phyloP scores from a whole-genome alignment of 2,329 filamentous ascomycete species.

The Ophiostoma sp. region DNA sequence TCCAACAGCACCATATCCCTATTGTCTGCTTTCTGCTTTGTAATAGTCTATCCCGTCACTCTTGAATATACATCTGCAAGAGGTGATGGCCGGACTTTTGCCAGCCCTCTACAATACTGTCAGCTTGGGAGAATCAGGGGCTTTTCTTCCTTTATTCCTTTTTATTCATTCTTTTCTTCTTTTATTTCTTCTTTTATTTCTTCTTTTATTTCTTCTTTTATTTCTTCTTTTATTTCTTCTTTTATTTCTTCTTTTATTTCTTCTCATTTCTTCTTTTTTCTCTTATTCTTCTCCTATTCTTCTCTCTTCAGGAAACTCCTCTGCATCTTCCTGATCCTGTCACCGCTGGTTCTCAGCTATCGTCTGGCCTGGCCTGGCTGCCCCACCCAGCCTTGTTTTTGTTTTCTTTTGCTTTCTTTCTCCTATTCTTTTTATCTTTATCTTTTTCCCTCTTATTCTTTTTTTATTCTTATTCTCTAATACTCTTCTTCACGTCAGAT shows the following conservation, averaged over 20 bases:
- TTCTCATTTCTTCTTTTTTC: background rate
- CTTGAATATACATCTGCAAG: background rate
- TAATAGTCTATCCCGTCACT: too few relatives aligned
- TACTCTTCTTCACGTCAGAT: background rate
- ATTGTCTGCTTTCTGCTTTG: background rate
- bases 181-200: background rate
- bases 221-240: slow-evolving; percentile 5
- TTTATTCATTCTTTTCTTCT: background rate
- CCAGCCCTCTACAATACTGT: slow-evolving; percentile 8
- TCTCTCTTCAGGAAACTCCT: background rate
- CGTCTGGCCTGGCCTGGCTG: background rate
- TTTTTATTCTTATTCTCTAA: background rate
- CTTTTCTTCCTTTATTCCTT: background rate
- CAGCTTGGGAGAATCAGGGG: slow-evolving; percentile 12
- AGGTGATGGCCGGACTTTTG: background rate
- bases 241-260: background rate
- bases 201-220: background rate
- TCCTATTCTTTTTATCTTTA: background rate
- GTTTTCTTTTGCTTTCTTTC: background rate
- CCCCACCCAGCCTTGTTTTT: slow-evolving; percentile 18
- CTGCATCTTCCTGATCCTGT: slow-evolving; percentile 4
- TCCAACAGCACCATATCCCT: too few relatives aligned
- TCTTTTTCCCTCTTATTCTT: background rate
- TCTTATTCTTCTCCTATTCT: background rate
- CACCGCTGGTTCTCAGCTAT: slow-evolving; percentile 24